These are phyloP conservation scores for Heritiera littoralis DNA, from an alignment of 345 rosid species.

Conservation along the genomic window DNA sequence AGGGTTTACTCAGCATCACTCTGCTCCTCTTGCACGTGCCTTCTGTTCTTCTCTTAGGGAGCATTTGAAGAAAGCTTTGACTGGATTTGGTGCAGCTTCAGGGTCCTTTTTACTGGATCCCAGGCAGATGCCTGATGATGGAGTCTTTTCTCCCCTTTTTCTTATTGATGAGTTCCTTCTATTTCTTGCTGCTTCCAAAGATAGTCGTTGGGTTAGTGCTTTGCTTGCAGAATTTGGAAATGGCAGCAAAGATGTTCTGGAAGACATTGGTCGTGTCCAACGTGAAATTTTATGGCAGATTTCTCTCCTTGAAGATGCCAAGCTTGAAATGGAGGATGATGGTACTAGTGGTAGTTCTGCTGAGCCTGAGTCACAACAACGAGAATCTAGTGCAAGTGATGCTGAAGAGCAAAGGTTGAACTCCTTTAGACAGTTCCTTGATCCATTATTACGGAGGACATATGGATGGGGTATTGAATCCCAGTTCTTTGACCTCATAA, in stretches of 20 bases:
- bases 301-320: slow-evolving; percentile 78
- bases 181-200: slow-evolving; percentile 94
- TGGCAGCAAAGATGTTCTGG: slow-evolving; percentile 83
- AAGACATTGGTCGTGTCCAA: slow-evolving; percentile 77
- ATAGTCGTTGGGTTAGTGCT: slow-evolving; percentile 93
- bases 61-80: slow-evolving; percentile 69
- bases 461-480: slow-evolving; percentile 83
- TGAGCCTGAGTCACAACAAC: slow-evolving; percentile 56
- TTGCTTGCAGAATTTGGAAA: slow-evolving; percentile 85
- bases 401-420: slow-evolving; percentile 77
- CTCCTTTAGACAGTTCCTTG: slow-evolving; percentile 91
- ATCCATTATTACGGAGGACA: slow-evolving; percentile 81
- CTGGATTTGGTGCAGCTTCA: slow-evolving; percentile 50
- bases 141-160: slow-evolving; percentile 76
- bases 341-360: slow-evolving; percentile 39
- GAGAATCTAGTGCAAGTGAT: slow-evolving; percentile 50
- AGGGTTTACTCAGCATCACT: slow-evolving; percentile 93
- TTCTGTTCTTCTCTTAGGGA: slow-evolving; percentile 82
- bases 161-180: slow-evolving; percentile 93
- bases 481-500: slow-evolving; percentile 90
- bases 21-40: slow-evolving; percentile 83
- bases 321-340: slow-evolving; percentile 55
- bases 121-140: slow-evolving; percentile 50
- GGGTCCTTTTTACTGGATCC: slow-evolving; percentile 79
- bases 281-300: slow-evolving; percentile 92